Evolutionary conservation across 768 basidiomycete species (phyloP).

Genomic region (Tulasnella sp.): DNA sequence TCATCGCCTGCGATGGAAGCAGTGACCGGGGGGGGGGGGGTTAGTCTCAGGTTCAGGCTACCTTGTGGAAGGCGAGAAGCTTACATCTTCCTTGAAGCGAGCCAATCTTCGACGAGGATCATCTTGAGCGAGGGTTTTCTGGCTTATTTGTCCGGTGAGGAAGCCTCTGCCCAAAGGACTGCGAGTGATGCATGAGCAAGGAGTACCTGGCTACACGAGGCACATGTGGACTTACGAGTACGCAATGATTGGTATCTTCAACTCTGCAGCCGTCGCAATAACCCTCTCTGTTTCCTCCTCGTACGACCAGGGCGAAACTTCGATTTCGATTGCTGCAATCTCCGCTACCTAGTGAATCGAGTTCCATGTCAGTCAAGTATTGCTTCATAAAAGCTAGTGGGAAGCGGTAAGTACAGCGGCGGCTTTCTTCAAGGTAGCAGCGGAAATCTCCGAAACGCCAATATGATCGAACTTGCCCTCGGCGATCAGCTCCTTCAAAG

Average conservation of each 20-base stretch:
- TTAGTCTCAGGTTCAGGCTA: constrained; percentile 27
- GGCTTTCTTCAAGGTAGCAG: constrained; percentile 34
- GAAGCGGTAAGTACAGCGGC: constrained; percentile 22
- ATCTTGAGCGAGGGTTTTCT: constrained; percentile 28
- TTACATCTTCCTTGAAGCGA: constrained; percentile 23
- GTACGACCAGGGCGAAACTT: constrained; percentile 38
- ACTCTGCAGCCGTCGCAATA: constrained; percentile 41
- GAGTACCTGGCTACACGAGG: neutral
- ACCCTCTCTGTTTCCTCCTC: constrained; percentile 25
- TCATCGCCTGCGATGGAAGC: constrained; percentile 20
- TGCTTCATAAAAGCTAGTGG: neutral
- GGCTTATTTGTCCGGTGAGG: constrained; percentile 24
- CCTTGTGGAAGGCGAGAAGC: constrained; percentile 28
- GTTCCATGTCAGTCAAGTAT: neutral
- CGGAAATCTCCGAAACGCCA: constrained; percentile 45
- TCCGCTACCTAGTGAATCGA: constrained; percentile 15
- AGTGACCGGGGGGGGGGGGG: neutral
- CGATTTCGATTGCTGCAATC: constrained; percentile 42
- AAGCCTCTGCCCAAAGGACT: constrained; percentile 20
- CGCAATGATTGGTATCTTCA: constrained; percentile 45
- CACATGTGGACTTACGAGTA: constrained; percentile 35
- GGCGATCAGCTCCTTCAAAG: constrained; percentile 35
- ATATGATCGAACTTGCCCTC: constrained; percentile 52
- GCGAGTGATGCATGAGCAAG: neutral
- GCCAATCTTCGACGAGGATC: constrained; percentile 22